phyloP scores from a whole-genome alignment of 371 early-diverging fungal species.

The Fennellomyces sp. region DNA sequence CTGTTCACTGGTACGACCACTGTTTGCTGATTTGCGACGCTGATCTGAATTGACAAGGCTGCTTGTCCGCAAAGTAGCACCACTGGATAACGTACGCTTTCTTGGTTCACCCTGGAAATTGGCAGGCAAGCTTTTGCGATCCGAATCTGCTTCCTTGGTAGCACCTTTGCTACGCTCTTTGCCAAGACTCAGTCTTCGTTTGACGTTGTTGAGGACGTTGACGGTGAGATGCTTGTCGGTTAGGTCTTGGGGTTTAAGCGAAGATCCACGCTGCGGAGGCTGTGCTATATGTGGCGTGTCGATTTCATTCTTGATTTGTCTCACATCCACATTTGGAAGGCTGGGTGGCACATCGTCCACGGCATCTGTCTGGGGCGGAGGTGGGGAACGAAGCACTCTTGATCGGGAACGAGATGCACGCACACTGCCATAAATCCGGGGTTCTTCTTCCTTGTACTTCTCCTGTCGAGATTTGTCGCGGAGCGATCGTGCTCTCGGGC shows the following conservation, averaged over 20 bases:
- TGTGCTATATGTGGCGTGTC: neutral
- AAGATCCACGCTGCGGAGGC: neutral
- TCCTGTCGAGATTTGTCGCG: neutral
- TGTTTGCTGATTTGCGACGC: neutral
- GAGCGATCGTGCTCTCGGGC: neutral
- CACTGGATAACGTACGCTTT: neutral
- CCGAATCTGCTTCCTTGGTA: neutral
- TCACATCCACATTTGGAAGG: constrained; percentile 25
- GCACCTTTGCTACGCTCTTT: constrained; percentile 23
- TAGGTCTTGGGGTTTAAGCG: neutral
- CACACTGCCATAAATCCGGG: neutral
- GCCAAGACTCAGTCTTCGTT: constrained; percentile 29
- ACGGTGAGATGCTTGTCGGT: constrained; percentile 11
- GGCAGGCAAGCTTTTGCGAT: constrained; percentile 19
- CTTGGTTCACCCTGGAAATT: constrained; percentile 4
- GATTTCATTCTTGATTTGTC: constrained; percentile 19
- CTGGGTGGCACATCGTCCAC: constrained; percentile 13
- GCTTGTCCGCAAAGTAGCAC: neutral
- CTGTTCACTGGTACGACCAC: neutral
- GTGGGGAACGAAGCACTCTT: constrained; percentile 21
- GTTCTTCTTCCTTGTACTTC: neutral
- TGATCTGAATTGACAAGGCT: neutral
- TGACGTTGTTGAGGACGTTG: constrained; percentile 17
- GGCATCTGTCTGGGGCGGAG: constrained; percentile 15
- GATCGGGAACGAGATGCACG: constrained; percentile 18